A percentile compares a stretch with the other conserved stretches of the same genome.
Evolutionary conservation across 2,329 filamentous ascomycete genomes (phyloP).

Genomic region (Rhexocercosporidium sp.): DNA sequence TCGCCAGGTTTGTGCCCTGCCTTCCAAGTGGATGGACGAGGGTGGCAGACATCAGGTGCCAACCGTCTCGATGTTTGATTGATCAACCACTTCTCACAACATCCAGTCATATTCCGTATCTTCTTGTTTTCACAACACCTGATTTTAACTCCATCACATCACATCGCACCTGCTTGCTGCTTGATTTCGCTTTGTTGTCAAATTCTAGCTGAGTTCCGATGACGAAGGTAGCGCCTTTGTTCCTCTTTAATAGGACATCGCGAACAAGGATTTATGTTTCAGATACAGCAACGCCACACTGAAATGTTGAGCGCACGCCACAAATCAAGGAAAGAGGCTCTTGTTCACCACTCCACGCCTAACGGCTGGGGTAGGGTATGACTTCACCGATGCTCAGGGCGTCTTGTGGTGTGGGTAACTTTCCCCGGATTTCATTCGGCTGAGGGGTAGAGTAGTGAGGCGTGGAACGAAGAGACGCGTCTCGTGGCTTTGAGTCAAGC

Average conservation of each 20-base stretch:
- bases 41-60: neutral
- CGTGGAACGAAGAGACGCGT: neutral
- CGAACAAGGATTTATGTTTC: constrained; percentile 20
- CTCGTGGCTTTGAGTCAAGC: constrained; percentile 6
- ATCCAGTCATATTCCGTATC: neutral
- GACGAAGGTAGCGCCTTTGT: constrained; percentile 1
- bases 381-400: constrained; percentile 13
- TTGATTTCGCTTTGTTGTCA: constrained; percentile 8
- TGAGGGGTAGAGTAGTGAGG: neutral
- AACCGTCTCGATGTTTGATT: neutral
- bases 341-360: neutral
- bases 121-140: neutral
- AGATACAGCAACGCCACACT: constrained; percentile 22
- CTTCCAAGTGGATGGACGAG: constrained; percentile 3
- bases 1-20: constrained; percentile 3
- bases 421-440: constrained; percentile 9
- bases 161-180: neutral
- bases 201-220: neutral
- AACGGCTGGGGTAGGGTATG: constrained; percentile 1
- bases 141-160: neutral
- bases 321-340: constrained; percentile 27
- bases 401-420: neutral
- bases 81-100: neutral
- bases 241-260: constrained; percentile 18
- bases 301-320: constrained; percentile 18